Percentiles rank a stretch among this genome's conserved stretches.
These are phyloP conservation scores for Nephelium lappaceum DNA, from an alignment of 345 rosid genomes.

Conservation along the genomic window DNA sequence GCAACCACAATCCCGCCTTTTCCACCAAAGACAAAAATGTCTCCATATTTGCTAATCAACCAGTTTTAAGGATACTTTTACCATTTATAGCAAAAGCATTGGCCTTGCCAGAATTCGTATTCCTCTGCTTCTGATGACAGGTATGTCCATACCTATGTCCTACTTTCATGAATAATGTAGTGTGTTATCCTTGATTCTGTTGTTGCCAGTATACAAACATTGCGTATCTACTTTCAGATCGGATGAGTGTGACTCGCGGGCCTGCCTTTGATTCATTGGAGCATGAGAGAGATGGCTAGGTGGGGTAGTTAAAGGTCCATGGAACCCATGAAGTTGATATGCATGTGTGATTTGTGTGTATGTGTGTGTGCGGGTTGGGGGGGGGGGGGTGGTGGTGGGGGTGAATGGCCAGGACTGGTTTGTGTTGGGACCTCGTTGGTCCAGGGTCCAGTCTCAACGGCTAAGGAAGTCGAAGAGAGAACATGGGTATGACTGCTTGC, in stretches of 20 bases:
- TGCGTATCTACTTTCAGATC: conserved; percentile 49
- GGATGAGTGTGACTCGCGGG: conserved; percentile 47
- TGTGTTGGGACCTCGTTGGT: conserved; percentile 47
- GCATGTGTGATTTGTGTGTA: conserved; percentile 42
- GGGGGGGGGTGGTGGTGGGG: no score
- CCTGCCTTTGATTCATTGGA: conserved; percentile 39
- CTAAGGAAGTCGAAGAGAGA: conserved; percentile 24
- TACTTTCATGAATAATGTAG: conserved; percentile 32
- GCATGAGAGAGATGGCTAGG: conserved; percentile 32
- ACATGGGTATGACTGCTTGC: conserved; percentile 39
- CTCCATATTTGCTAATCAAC: conserved; percentile 37
- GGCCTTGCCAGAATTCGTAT: conserved; percentile 30
- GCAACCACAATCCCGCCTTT: conserved; percentile 63
- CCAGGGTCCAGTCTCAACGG: conserved; percentile 13
- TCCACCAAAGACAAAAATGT: conserved; percentile 49
- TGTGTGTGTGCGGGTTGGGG: no score
- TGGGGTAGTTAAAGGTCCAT: conserved; percentile 46
- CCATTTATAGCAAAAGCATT: conserved; percentile 30
- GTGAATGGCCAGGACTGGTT: conserved; percentile 40
- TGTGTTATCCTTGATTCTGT: conserved; percentile 32
- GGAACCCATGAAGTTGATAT: conserved; percentile 40
- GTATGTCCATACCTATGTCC: conserved; percentile 38
- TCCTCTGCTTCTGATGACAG: conserved; percentile 39
- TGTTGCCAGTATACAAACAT: conserved; percentile 46
- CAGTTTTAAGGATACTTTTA: conserved; percentile 36